phyloP scores from a whole-genome alignment of 352 stramenopile genomes.

The Phytopythium vexans region DNA sequence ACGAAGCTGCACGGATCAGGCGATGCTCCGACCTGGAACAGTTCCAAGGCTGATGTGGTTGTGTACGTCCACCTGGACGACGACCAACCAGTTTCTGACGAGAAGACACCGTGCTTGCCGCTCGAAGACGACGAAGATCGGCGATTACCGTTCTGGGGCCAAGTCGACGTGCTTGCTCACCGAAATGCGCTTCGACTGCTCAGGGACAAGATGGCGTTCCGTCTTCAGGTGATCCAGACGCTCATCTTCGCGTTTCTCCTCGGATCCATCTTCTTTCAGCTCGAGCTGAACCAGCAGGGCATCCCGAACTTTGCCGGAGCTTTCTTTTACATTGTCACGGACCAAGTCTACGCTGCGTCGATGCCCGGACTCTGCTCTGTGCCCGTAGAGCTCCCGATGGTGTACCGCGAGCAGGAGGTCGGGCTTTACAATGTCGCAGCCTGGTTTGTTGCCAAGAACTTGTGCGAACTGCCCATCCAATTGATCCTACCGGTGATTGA shows the following conservation, averaged over 20 bases:
- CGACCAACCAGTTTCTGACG: constrained; percentile 3
- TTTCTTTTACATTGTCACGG: constrained; percentile 56
- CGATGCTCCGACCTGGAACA: not conserved
- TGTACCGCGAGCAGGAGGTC: constrained; percentile 42
- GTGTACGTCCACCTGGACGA: constrained; percentile 18
- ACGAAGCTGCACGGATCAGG: not conserved
- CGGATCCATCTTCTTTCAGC: constrained; percentile 51
- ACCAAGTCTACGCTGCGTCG: constrained; percentile 38
- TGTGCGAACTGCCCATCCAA: constrained; percentile 48
- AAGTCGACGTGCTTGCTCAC: constrained; percentile 35
- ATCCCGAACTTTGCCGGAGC: constrained; percentile 48
- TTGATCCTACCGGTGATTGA: constrained; percentile 39
- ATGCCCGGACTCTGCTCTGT: constrained; percentile 42
- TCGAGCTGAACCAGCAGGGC: constrained; percentile 32
- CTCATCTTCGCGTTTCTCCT: constrained; percentile 40
- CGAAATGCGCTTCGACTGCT: constrained; percentile 44
- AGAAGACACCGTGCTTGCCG: not conserved
- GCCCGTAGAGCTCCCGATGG: constrained; percentile 47
- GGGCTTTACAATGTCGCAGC: constrained; percentile 36
- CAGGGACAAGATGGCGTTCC: constrained; percentile 35
- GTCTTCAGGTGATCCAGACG: constrained; percentile 28
- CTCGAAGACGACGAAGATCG: constrained; percentile 14
- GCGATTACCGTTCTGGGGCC: constrained; percentile 20
- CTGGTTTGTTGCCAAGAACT: constrained; percentile 56
- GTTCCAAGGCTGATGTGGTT: constrained; percentile 2